Percentiles rank a stretch among this genome's conserved stretches.
Conservation (phyloP, 2,329 filamentous ascomycete species). For the Diplodia intermedia region DNA sequence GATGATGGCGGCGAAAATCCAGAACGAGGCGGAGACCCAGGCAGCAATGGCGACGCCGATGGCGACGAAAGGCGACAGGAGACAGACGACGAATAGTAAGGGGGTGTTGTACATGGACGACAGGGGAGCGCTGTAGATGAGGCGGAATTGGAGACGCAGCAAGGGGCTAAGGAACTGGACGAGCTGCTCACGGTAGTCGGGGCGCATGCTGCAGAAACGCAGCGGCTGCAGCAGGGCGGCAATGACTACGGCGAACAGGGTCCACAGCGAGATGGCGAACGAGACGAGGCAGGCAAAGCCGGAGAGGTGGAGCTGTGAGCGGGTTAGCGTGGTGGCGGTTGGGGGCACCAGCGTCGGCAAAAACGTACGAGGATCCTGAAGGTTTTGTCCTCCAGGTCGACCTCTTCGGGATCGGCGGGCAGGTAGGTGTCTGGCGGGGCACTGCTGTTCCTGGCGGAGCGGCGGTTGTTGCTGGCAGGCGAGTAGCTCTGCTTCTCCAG, state of each 20-base stretch:
- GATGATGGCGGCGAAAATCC: constrained; percentile 66
- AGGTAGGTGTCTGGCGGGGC: constrained; percentile 44
- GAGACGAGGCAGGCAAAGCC: constrained; percentile 63
- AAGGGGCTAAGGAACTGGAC: constrained; percentile 61
- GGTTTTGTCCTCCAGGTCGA: constrained; percentile 53
- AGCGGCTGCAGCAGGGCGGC: constrained; percentile 60
- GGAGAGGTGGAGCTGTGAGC: constrained; percentile 60
- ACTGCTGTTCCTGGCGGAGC: constrained; percentile 38
- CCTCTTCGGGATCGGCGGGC: constrained; percentile 45
- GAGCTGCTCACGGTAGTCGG: constrained; percentile 57
- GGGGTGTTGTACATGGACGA: constrained; percentile 44
- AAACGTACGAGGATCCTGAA: constrained; percentile 51
- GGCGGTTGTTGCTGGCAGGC: constrained; percentile 36
- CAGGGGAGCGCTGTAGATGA: constrained; percentile 55
- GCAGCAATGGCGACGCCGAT: constrained; percentile 62
- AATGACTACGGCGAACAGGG: constrained; percentile 56
- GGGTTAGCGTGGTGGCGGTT: constrained; percentile 3
- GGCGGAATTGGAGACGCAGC: constrained; percentile 59
- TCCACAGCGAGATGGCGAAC: constrained; percentile 61
- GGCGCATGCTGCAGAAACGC: constrained; percentile 59
- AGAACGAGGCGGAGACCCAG: constrained; percentile 68
- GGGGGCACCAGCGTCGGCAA: not conserved
- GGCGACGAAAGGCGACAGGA: constrained; percentile 64
- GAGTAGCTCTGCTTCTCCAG: constrained; percentile 44
- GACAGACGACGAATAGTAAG: constrained; percentile 60